These are phyloP conservation scores for Venturia oleaginea DNA, from an alignment of 2,329 filamentous ascomycete genomes.

Conservation along the genomic window DNA sequence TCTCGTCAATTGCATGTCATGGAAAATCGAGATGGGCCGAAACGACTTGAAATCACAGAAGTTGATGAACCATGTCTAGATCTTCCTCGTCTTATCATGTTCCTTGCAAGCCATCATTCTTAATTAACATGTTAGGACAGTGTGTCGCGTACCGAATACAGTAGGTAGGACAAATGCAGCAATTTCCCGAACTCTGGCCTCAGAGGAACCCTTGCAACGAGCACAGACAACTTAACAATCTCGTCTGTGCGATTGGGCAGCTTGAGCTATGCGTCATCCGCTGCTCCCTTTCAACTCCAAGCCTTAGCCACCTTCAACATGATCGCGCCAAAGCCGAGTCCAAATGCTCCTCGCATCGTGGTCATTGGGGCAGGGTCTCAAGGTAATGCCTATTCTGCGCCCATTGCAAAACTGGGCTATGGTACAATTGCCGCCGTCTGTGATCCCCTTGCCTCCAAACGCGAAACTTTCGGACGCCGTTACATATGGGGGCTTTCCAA, in stretches of 20 bases:
- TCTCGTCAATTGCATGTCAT: not conserved
- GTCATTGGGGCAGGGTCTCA: conserved; percentile 32
- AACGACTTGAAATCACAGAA: not conserved
- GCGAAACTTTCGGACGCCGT: conserved; percentile 56
- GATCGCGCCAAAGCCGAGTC: not conserved
- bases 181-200: not conserved
- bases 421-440: conserved; percentile 71
- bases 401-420: conserved; percentile 17
- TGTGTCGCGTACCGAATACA: not conserved
- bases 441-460: conserved; percentile 72
- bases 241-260: not conserved
- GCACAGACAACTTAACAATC: not conserved
- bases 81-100: not conserved
- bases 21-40: not conserved
- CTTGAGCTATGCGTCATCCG: not conserved
- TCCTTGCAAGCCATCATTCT: not conserved
- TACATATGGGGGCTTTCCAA: conserved; percentile 59
- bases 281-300: not conserved
- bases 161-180: not conserved
- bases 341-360: conserved; percentile 21
- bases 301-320: not conserved
- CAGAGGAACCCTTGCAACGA: not conserved
- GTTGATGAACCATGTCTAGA: not conserved
- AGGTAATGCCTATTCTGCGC: conserved; percentile 27
- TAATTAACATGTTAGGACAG: not conserved